Base-by-base conservation (phyloP, 2,329 filamentous ascomycete species). In the Aaosphaeria arxii region DNA sequence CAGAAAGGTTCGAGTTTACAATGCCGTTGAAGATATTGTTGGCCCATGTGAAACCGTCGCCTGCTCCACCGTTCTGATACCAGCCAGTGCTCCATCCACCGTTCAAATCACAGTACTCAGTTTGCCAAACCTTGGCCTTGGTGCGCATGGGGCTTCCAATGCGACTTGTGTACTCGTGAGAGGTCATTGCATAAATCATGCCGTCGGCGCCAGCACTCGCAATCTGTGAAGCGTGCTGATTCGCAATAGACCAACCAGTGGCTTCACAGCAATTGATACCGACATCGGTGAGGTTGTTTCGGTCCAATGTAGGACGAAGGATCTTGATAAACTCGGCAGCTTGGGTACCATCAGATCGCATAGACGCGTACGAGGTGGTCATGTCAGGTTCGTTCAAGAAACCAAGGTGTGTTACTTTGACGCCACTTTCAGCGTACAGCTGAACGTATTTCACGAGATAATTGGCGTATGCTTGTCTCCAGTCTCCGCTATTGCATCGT, bases 1-100 rank as follows among this genome's bases (percentile, higher is more conserved):
- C 80, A 6, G 72, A 76, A 5, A 77, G 66, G 54, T 78, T 76
- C 28, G 71, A 71, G 55, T 73, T 74, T 5, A 77, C 69, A 11
- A 83, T 64, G 17, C 73, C 77, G 31, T 70, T 70, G 61, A 77
- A 76, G 40, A 83, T 74, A 53, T 77, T 76, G 54, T 77, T 76
- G 1, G 79, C 80, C 79, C 78, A 82, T 2, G 77, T 80, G 54
- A 78, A 67, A 5, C 79, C 80, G 51, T 83, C 80, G 35, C 74
- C 74, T 0, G 69, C 61, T 7, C 71, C 74, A 40, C 78, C 77
- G 50, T 58, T 69, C 1, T 55, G 50, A 57, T 78, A 80, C 75
- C 77, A 82, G 1, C 70, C 65, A 4, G 75, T 72, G 49, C 54
- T 56, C 62, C 62, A 64, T 6, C 56, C 51, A 11, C 59, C 62